Conservation (phyloP, 768 basidiomycete species). For the Trametes elegans region DNA sequence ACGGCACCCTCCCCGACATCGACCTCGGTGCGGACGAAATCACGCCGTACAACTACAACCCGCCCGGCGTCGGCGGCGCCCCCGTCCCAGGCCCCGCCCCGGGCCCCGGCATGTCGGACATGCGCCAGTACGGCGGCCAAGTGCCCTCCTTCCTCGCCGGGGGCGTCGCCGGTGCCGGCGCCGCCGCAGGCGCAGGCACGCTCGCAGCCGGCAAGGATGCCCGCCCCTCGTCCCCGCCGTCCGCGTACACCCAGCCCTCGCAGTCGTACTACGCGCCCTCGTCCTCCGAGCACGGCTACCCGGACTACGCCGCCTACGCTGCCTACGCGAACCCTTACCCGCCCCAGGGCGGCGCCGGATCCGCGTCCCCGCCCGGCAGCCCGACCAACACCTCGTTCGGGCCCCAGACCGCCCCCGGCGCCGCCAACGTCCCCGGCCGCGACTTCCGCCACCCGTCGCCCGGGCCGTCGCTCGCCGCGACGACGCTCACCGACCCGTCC, state of each 20-base stretch:
- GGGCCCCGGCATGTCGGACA: constrained; percentile 20
- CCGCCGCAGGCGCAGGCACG: constrained; percentile 16
- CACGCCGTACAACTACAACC: constrained; percentile 25
- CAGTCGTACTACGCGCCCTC: constrained; percentile 23
- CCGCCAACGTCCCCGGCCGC: constrained; percentile 12
- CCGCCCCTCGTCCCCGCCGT: constrained; percentile 11
- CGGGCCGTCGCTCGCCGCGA: constrained; percentile 25
- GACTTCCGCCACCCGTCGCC: constrained; percentile 27
- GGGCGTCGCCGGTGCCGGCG: constrained; percentile 23
- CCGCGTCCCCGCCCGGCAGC: constrained; percentile 3
- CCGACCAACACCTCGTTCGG: constrained; percentile 13
- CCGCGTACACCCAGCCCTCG: constrained; percentile 21
- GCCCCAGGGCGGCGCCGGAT: not conserved
- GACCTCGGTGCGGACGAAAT: constrained; percentile 23
- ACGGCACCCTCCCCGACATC: constrained; percentile 22
- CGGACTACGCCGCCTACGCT: constrained; percentile 22
- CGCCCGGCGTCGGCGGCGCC: constrained; percentile 3
- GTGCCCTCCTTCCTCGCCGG: constrained; percentile 26
- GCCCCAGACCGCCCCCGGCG: constrained; percentile 1
- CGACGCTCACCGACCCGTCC: constrained; percentile 11
- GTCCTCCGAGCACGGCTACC: constrained; percentile 22
- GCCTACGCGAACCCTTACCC: constrained; percentile 15
- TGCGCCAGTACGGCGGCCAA: constrained; percentile 28
- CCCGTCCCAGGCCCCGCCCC: not conserved
- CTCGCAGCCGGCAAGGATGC: not conserved